Conservation (phyloP, 2,329 filamentous ascomycete species). For the Pestalotiopsis sp. region DNA sequence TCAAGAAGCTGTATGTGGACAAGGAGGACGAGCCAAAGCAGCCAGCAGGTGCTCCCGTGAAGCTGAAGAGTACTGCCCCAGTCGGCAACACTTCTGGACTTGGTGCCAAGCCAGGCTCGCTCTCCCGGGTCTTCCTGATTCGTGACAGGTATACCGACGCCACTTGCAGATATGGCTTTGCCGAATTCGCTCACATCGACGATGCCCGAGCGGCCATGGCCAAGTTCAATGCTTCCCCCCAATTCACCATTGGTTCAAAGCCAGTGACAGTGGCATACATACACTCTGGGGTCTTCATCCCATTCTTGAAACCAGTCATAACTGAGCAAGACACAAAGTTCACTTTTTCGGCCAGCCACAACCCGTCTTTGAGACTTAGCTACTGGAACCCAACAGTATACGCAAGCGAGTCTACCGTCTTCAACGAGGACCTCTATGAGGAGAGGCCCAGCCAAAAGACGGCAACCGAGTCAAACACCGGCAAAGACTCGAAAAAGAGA, state of each 20-base stretch:
- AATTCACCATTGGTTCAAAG: conserved; percentile 77
- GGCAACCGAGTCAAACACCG: conserved; percentile 35
- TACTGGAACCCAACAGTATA: conserved; percentile 80
- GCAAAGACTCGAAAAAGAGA: conserved; percentile 36
- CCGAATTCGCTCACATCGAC: conserved; percentile 76
- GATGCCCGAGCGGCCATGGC: conserved; percentile 75
- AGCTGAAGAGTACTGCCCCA: conserved; percentile 62
- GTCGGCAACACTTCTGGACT: conserved; percentile 59
- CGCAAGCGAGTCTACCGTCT: conserved; percentile 64
- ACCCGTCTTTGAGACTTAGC: conserved; percentile 67
- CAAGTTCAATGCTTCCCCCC: conserved; percentile 72
- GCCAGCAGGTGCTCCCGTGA: conserved; percentile 47
- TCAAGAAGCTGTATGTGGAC: conserved; percentile 70
- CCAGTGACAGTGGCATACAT: conserved; percentile 74
- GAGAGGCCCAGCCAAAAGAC: conserved; percentile 41
- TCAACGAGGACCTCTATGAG: conserved; percentile 49
- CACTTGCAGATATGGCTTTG: conserved; percentile 82
- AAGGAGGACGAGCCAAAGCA: conserved; percentile 54
- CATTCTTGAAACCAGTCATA: conserved; percentile 59
- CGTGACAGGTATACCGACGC: conserved; percentile 72
- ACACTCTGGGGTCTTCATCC: conserved; percentile 83
- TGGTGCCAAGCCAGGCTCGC: conserved; percentile 73
- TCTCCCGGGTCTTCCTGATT: conserved; percentile 77
- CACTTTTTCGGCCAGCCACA: conserved; percentile 72
- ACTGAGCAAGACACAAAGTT: conserved; percentile 60